A percentile compares a stretch with the other conserved stretches of the same genome.
phyloP scores from a whole-genome alignment of 352 stramenopile genomes.

The Detonula confervacea region DNA sequence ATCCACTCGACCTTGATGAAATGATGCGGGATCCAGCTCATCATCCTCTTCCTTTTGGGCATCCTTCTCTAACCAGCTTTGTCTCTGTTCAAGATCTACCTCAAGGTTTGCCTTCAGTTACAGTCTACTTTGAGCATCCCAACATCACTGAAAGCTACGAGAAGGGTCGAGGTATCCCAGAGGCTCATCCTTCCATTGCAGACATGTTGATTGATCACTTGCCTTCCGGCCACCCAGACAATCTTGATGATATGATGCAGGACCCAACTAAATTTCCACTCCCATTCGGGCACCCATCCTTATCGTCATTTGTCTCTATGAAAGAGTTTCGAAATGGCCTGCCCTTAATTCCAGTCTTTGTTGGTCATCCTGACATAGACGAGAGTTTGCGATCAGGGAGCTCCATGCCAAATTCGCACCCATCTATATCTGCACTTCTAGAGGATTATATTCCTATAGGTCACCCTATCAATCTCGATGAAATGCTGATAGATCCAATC shows the following conservation, averaged over 20 bases:
- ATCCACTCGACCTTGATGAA: slow-evolving; percentile 8
- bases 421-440: neutral
- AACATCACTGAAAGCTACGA: slow-evolving; percentile 8
- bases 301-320: slow-evolving; percentile 1
- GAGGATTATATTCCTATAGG: slow-evolving; percentile 2
- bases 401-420: neutral
- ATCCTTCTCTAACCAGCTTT: neutral
- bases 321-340: neutral
- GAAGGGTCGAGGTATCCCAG: neutral
- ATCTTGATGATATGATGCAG: slow-evolving; percentile 26
- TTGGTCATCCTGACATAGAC: slow-evolving; percentile 4
- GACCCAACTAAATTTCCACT: neutral
- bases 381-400: neutral
- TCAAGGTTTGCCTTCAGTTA: neutral
- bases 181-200: slow-evolving; percentile 20
- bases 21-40: slow-evolving; percentile 1
- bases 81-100: neutral
- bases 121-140: too few species aligned
- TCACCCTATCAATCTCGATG: slow-evolving; percentile 17
- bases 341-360: neutral
- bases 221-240: slow-evolving; percentile 14
- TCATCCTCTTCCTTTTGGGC: too few species aligned
- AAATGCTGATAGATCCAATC: slow-evolving; percentile 11
- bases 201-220: neutral
- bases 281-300: neutral